Percentiles rank a stretch among this genome's conserved stretches.
Conservation (phyloP, 495 filamentous ascomycete species). For the Neurospora sp. region DNA sequence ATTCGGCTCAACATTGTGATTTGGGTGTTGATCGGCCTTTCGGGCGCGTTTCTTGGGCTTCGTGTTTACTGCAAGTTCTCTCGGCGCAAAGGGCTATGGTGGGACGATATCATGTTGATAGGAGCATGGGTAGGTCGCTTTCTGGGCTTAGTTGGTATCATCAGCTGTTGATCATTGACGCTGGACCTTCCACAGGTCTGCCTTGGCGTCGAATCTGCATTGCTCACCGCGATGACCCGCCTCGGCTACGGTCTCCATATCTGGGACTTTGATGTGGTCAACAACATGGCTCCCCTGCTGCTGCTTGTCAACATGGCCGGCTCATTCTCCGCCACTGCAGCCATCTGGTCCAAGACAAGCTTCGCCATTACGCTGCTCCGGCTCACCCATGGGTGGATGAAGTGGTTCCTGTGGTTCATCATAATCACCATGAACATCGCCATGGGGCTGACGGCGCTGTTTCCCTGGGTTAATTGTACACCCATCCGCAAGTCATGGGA, state of each 20-base stretch:
- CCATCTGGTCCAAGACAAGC: constrained; percentile 24
- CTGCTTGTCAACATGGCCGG: constrained; percentile 10
- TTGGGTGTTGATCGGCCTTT: constrained; percentile 19
- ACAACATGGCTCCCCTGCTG: constrained; percentile 4
- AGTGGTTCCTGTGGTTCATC: constrained; percentile 17
- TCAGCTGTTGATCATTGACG: not conserved
- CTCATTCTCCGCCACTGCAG: constrained; percentile 13
- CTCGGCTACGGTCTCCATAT: constrained; percentile 22
- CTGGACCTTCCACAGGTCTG: not conserved
- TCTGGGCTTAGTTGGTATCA: not conserved
- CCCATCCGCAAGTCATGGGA: constrained; percentile 28
- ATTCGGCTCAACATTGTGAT: constrained; percentile 13
- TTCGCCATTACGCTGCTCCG: constrained; percentile 25
- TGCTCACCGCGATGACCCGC: constrained; percentile 13
- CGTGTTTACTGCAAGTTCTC: constrained; percentile 23
- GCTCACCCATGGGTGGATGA: constrained; percentile 15
- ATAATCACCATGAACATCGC: constrained; percentile 27
- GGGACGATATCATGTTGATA: constrained; percentile 25
- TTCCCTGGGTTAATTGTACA: constrained; percentile 29
- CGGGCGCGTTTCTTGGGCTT: constrained; percentile 18
- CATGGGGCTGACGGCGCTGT: constrained; percentile 28
- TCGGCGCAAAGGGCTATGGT: constrained; percentile 18
- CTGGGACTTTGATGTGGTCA: constrained; percentile 9
- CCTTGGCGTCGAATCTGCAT: constrained; percentile 4
- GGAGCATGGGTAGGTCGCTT: constrained; percentile 21